Evolutionary conservation across 371 early-diverging fungal genomes (phyloP).

Genomic region (Umbelopsis sp.): DNA sequence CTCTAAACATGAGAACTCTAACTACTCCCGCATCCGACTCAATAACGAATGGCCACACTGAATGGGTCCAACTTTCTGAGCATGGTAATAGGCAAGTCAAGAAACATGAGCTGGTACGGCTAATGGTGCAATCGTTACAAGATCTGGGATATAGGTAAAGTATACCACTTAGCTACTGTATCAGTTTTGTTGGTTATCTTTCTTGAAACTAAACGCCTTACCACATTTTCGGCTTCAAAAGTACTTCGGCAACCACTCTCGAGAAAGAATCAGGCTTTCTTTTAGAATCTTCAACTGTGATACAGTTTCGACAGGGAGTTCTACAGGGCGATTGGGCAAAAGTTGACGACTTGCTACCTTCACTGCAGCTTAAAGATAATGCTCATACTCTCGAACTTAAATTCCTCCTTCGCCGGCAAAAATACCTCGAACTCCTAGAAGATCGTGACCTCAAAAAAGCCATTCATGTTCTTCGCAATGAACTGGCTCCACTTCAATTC

Average conservation of each 20-base stretch:
- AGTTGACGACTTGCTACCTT: slow-evolving; percentile 58
- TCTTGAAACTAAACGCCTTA: no score
- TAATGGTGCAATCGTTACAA: slow-evolving; percentile 84
- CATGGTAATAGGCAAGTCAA: slow-evolving; percentile 26
- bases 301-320: slow-evolving; percentile 65
- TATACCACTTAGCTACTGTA: no score
- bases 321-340: slow-evolving; percentile 75
- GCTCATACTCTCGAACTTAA: slow-evolving; percentile 35
- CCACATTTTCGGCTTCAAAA: not conserved
- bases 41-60: slow-evolving; percentile 13
- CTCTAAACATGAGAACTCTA: slow-evolving; percentile 17
- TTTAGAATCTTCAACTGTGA: slow-evolving; percentile 65
- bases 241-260: slow-evolving; percentile 54
- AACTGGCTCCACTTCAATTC: slow-evolving; percentile 66
- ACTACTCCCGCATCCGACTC: slow-evolving; percentile 17
- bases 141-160: slow-evolving; percentile 82
- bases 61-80: slow-evolving; percentile 16
- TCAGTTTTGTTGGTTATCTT: no score
- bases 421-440: slow-evolving; percentile 83
- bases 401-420: slow-evolving; percentile 80
- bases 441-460: slow-evolving; percentile 62
- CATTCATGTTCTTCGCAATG: slow-evolving; percentile 68
- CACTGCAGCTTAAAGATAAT: slow-evolving; percentile 42
- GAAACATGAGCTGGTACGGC: slow-evolving; percentile 79
- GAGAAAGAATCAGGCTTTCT: slow-evolving; percentile 75